Percentiles rank a stretch among this genome's conserved stretches.
Evolutionary conservation across 2,329 filamentous ascomycete genomes (phyloP).

Genomic region (Fusarium sp.): DNA sequence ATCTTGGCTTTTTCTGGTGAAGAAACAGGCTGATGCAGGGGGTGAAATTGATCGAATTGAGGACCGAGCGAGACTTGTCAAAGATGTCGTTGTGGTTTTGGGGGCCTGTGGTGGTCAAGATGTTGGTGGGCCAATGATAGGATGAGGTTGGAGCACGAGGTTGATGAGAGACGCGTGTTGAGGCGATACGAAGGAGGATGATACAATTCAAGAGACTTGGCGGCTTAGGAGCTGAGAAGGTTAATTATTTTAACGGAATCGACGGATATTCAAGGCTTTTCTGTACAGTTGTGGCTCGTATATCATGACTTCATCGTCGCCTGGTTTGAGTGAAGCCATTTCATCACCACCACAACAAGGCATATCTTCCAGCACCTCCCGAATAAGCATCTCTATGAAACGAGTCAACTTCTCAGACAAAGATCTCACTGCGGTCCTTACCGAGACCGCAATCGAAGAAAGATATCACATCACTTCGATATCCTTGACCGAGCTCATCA

Average conservation of each 20-base stretch:
- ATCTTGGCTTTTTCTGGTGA: conserved; percentile 8
- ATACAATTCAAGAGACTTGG: not conserved
- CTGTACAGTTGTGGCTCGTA: not conserved
- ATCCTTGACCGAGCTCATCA: conserved; percentile 9
- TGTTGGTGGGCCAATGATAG: conserved; percentile 30
- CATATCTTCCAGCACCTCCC: not conserved
- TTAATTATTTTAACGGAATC: not conserved
- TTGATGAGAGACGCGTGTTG: conserved; percentile 9
- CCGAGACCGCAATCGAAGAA: not conserved
- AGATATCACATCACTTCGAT: not conserved
- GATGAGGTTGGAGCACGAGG: conserved; percentile 33
- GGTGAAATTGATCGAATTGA: not conserved
- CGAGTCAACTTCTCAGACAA: no score
- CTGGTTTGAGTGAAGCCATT: not conserved
- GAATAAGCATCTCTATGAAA: not conserved
- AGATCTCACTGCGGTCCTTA: not conserved
- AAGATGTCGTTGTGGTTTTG: not conserved
- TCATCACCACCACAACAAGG: not conserved
- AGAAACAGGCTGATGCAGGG: not conserved
- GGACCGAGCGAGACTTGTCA: not conserved
- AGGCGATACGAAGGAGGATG: not conserved
- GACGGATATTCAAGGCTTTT: not conserved
- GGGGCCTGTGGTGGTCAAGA: not conserved
- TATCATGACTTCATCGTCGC: not conserved
- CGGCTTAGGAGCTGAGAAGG: not conserved